Percentiles rank a stretch among this genome's conserved stretches.
These are phyloP conservation scores for Globomyces sp. DNA, from an alignment of 371 early-diverging fungal species.

Conservation along the genomic window DNA sequence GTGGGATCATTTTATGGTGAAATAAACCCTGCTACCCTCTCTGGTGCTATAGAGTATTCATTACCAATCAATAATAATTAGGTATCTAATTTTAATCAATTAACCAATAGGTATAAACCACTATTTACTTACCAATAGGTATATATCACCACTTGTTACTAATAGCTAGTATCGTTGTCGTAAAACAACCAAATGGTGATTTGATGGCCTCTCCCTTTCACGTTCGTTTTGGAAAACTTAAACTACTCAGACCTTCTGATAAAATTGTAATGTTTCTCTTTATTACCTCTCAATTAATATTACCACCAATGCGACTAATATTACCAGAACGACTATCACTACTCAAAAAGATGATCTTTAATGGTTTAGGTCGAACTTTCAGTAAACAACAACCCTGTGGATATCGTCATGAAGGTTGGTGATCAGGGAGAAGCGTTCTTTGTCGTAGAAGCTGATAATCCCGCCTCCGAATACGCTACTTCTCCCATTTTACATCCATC, in stretches of 20 bases:
- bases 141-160: too few species aligned
- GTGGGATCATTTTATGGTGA: slow-evolving; percentile 94
- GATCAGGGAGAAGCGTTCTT: slow-evolving; percentile 99
- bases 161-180: slow-evolving; percentile 71
- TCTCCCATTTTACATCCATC: slow-evolving; percentile 62
- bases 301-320: too few species aligned
- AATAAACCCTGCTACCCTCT: slow-evolving; percentile 96
- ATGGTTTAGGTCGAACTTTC: slow-evolving; percentile 72
- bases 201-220: slow-evolving; percentile 95
- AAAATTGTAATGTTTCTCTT: slow-evolving; percentile 60
- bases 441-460: slow-evolving; percentile 80
- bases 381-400: slow-evolving; percentile 80
- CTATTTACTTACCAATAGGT: too few species aligned
- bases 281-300: too few species aligned
- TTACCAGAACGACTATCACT: too few species aligned
- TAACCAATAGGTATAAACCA: too few species aligned
- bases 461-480: slow-evolving; percentile 86
- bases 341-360: too few species aligned
- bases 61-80: neutral
- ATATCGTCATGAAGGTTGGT: slow-evolving; percentile 95
- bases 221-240: slow-evolving; percentile 97
- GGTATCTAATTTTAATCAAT: too few species aligned
- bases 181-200: slow-evolving; percentile 77
- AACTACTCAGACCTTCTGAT: slow-evolving; percentile 84
- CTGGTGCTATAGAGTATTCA: slow-evolving; percentile 90